phyloP scores from a whole-genome alignment of 2,329 filamentous ascomycete species.

The Colletotrichum phormii region DNA sequence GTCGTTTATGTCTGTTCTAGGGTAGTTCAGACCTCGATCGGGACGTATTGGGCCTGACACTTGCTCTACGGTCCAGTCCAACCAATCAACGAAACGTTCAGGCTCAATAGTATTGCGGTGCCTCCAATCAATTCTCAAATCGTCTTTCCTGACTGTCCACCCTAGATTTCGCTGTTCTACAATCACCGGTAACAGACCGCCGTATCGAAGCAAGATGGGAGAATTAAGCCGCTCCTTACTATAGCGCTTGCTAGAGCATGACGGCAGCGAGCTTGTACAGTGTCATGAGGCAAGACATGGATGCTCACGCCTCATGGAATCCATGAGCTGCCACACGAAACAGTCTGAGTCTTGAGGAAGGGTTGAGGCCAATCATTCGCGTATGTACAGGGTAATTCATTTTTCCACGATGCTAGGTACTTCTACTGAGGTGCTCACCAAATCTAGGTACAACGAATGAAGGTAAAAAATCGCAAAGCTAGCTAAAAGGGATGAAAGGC shows the following conservation, averaged over 20 bases:
- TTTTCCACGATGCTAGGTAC: not conserved
- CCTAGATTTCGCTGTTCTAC: not conserved
- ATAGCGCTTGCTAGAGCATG: not conserved
- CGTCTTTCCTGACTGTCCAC: not conserved
- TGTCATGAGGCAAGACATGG: not conserved
- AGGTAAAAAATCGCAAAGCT: not conserved
- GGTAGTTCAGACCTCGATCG: not conserved
- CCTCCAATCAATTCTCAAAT: no score
- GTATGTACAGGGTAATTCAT: not conserved
- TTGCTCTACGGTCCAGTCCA: not conserved
- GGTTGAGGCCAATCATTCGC: not conserved
- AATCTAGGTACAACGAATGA: not conserved
- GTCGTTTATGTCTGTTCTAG: not conserved
- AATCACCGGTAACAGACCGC: not conserved
- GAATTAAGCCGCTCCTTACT: not conserved
- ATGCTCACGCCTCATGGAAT: not conserved
- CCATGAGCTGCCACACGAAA: not conserved
- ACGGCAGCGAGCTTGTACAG: not conserved
- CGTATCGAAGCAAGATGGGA: not conserved
- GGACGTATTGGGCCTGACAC: not conserved
- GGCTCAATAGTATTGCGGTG: not conserved
- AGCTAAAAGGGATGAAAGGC: not conserved
- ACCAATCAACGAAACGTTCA: conserved; percentile 7
- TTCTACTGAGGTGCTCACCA: not conserved
- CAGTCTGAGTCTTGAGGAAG: not conserved